These are phyloP conservation scores for Cytospora chrysosperma DNA, from an alignment of 2,329 filamentous ascomycete genomes.

Conservation along the genomic window DNA sequence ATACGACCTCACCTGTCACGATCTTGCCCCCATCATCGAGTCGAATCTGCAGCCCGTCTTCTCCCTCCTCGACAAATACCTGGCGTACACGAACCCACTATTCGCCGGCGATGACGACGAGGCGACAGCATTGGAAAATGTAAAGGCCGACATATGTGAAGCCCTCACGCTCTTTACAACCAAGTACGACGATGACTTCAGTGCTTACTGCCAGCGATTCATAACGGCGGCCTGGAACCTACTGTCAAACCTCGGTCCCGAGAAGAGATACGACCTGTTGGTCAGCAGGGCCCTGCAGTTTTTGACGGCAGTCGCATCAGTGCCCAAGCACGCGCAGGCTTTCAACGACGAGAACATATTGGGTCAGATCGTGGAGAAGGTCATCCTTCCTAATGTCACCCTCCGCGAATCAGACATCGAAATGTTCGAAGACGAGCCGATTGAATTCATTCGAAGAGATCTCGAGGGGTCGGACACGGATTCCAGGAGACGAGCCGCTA, in stretches of 20 bases:
- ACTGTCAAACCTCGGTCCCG: conserved; percentile 78
- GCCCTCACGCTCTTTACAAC: conserved; percentile 84
- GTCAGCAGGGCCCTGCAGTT: conserved; percentile 96
- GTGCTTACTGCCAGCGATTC: conserved; percentile 75
- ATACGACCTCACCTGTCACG: conserved; percentile 96
- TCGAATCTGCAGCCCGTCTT: conserved; percentile 78
- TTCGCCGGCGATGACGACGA: conserved; percentile 91
- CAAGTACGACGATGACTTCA: conserved; percentile 95
- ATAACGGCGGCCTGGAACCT: conserved; percentile 89
- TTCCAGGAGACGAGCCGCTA: conserved; percentile 86
- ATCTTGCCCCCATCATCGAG: conserved; percentile 92
- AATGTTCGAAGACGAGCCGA: conserved; percentile 96
- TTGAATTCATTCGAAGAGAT: conserved; percentile 94
- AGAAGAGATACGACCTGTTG: conserved; percentile 91
- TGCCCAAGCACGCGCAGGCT: conserved; percentile 71
- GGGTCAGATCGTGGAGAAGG: conserved; percentile 89
- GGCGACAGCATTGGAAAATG: conserved; percentile 77
- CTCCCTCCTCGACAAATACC: conserved; percentile 83
- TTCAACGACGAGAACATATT: conserved; percentile 83
- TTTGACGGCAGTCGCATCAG: conserved; percentile 82
- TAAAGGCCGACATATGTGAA: conserved; percentile 93
- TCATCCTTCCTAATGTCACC: conserved; percentile 89
- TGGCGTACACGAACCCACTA: conserved; percentile 82
- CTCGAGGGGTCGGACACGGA: conserved; percentile 95
- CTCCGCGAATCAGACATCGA: conserved; percentile 92